Evolutionary conservation across 1,284 basidiomycete species (phyloP).

Genomic region (Nidula niveotomentosa): DNA sequence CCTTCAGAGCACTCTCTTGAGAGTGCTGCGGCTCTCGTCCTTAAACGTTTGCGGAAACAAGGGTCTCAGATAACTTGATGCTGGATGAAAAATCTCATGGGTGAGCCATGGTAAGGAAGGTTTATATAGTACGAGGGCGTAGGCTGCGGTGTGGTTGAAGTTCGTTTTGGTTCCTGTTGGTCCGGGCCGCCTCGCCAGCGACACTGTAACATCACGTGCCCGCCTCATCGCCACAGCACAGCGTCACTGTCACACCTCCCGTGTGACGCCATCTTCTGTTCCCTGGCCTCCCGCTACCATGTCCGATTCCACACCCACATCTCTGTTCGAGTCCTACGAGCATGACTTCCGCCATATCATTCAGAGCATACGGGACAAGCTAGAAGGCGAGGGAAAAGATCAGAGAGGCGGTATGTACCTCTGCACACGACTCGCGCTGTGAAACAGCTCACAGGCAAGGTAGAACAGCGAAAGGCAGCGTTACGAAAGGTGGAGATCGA

Average conservation of each 20-base stretch:
- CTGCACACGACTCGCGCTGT: neutral
- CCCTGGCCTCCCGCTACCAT: constrained; percentile 32
- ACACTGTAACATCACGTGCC: neutral
- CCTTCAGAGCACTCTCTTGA: too few relatives aligned
- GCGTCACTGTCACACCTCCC: neutral
- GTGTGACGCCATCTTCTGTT: neutral
- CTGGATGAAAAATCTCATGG: too few relatives aligned
- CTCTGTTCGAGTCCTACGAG: constrained; percentile 73
- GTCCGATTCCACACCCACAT: constrained; percentile 63
- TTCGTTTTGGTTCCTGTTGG: too few relatives aligned
- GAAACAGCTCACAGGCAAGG: neutral
- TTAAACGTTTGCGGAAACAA: too few relatives aligned
- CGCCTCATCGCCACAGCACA: neutral
- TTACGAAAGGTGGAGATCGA: constrained; percentile 87
- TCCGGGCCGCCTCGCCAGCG: neutral
- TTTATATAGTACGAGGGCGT: too few relatives aligned
- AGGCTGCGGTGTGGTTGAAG: too few relatives aligned
- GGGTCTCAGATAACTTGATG: too few relatives aligned
- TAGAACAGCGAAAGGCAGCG: constrained; percentile 83
- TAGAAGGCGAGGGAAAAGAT: constrained; percentile 58
- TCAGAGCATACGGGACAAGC: constrained; percentile 58
- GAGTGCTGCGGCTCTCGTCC: too few relatives aligned
- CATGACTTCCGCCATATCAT: constrained; percentile 69
- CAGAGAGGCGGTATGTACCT: constrained; percentile 51
- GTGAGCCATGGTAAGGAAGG: too few relatives aligned